A percentile compares a stretch with the other conserved stretches of the same genome.
These are phyloP conservation scores for Leishmania tarentolae DNA, from an alignment of 208 protist genomes.

Conservation along the genomic window DNA sequence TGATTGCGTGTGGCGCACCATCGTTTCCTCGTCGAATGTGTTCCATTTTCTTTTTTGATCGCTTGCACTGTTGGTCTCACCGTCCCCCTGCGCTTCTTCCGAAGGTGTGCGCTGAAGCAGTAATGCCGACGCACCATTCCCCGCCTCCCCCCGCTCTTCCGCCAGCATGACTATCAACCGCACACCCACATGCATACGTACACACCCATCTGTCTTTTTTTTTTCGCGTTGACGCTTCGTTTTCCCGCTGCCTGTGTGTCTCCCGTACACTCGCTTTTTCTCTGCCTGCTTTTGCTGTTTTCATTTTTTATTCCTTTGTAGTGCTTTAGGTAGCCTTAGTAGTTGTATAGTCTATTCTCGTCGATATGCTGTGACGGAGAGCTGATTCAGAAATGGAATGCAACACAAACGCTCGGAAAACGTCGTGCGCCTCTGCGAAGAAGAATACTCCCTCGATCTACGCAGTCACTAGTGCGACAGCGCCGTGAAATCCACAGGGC, in stretches of 20 bases:
- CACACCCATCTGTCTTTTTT: neutral
- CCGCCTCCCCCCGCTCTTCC: neutral
- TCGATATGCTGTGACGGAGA: neutral
- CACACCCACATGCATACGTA: neutral
- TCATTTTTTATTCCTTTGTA: no score
- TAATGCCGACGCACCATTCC: no score
- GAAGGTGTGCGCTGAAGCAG: neutral
- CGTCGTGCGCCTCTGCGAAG: no score
- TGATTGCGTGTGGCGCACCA: neutral
- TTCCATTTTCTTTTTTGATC: neutral
- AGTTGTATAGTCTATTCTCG: neutral
- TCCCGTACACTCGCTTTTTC: neutral
- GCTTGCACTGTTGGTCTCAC: neutral
- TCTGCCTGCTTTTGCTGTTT: neutral
- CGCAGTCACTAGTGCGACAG: neutral
- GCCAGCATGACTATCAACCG: neutral
- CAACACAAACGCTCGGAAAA: neutral
- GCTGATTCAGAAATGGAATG: neutral
- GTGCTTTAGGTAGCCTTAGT: neutral
- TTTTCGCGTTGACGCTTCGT: no score
- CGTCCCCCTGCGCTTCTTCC: neutral
- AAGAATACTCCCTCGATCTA: neutral
- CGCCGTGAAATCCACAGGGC: neutral
- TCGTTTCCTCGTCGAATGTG: no score
- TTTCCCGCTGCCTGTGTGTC: neutral